Percentiles rank a stretch among this genome's conserved stretches.
Conservation (phyloP, 768 basidiomycete genomes). For the Baorangia bicolor region DNA sequence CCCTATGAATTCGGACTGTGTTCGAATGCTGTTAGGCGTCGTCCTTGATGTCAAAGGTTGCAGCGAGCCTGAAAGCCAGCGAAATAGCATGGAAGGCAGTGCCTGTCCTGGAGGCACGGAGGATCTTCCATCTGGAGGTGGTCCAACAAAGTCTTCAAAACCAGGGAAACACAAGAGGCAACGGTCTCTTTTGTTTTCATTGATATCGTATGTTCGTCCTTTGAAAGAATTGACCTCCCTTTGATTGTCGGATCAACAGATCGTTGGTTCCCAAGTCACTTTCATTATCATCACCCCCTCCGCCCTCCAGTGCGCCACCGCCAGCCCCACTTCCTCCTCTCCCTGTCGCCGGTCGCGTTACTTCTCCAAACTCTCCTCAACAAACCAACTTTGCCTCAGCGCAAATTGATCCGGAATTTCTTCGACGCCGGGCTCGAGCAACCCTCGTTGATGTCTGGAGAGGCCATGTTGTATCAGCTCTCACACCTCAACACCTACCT, state of each 20-base stretch:
- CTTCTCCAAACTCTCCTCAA: conserved; percentile 26
- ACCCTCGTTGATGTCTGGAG: conserved; percentile 67
- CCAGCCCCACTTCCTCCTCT: conserved; percentile 31
- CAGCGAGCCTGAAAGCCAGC: conserved; percentile 33
- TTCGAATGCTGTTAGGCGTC: conserved; percentile 49
- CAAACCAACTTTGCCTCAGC: conserved; percentile 5
- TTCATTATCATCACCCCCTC: conserved; percentile 22
- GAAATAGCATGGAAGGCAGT: conserved; percentile 33
- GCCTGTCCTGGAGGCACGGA: conserved; percentile 27
- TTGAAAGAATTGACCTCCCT: neutral
- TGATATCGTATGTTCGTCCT: conserved; percentile 49
- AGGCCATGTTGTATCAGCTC: conserved; percentile 54
- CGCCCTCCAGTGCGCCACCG: conserved; percentile 27
- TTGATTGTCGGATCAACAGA: conserved; percentile 15
- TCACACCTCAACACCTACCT: conserved; percentile 36
- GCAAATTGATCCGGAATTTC: conserved; percentile 36
- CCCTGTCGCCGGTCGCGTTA: conserved; percentile 27
- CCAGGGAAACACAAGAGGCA: conserved; percentile 62
- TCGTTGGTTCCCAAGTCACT: conserved; percentile 35
- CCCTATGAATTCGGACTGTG: conserved; percentile 42
- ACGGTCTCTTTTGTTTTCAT: conserved; percentile 65
- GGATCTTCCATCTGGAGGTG: conserved; percentile 7
- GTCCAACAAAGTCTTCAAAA: conserved; percentile 33
- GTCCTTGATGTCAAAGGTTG: conserved; percentile 52
- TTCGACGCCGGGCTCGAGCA: conserved; percentile 64